Evolutionary conservation across 257 asterid genomes (phyloP).

Genomic region (Hygrophila difformis): DNA sequence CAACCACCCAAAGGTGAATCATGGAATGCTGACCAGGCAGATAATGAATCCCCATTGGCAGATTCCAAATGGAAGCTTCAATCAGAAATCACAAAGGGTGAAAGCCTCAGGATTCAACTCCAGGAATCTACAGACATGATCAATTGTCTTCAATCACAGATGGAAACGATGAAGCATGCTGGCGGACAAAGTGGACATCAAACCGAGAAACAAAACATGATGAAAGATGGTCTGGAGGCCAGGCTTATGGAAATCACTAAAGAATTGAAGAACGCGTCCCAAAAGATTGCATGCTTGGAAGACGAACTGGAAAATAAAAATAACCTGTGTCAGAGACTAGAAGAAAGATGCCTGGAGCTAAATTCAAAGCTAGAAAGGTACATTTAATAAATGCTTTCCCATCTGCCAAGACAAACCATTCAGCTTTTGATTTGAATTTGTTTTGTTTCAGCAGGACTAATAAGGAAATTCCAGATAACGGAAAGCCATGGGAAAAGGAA

Average conservation of each 20-base stretch:
- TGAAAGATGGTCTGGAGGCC: conserved; percentile 38
- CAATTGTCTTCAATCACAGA: conserved; percentile 30
- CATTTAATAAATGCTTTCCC: conserved; percentile 1
- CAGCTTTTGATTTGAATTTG: conserved; percentile 12
- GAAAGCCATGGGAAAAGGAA: conserved; percentile 26
- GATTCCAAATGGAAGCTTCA: conserved; percentile 31
- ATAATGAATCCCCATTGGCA: conserved; percentile 19
- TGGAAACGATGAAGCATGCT: conserved; percentile 25
- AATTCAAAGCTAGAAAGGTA: conserved; percentile 50
- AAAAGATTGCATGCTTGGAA: conserved; percentile 29
- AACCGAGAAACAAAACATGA: conserved; percentile 27
- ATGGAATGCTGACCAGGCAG: conserved; percentile 28
- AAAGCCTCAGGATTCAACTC: conserved; percentile 32
- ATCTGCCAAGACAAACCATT: background rate
- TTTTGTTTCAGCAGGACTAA: conserved; percentile 33
- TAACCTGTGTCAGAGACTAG: conserved; percentile 21
- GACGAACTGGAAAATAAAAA: conserved; percentile 34
- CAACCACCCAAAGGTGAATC: conserved; percentile 15
- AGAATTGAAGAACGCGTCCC: conserved; percentile 35
- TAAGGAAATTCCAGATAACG: conserved; percentile 31
- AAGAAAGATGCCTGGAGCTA: conserved; percentile 31
- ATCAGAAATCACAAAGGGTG: conserved; percentile 27
- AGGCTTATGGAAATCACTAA: conserved; percentile 28
- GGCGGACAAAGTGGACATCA: conserved; percentile 25
- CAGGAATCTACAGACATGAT: conserved; percentile 33